Base-by-base conservation (phyloP, 768 basidiomycete species). In the Lactarius deliciosus region DNA sequence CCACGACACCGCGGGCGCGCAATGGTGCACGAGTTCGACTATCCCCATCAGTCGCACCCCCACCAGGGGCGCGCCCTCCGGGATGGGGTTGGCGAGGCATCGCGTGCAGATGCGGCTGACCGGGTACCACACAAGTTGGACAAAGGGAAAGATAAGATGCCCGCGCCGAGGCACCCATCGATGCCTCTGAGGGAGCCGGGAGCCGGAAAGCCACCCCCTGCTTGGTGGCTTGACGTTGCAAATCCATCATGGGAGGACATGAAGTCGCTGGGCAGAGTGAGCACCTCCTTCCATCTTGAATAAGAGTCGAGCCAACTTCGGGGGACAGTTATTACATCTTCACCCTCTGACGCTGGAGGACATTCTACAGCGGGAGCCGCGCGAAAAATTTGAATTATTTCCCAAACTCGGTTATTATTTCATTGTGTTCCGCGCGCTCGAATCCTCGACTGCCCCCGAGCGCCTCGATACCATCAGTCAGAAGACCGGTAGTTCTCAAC, bases 331-430 rank as follows among this genome's bases (percentile, higher is more conserved):
- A 20, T 79, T 96, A 30, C 91, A 92, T 68, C 82, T 98, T 0
- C 96, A 98, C 75, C 96, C 96, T 0, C 78, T 98, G 56, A 96
- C 95, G 0, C 81, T 97, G 15, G 96, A 98, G 76, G 95, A 98
- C 76, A 92, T 96, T 55, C 77, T 98, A 9, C 91, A 93, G 66
- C 89, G 91, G 77, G 95, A 98, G 66, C 89, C 92, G 18, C 83
- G 94, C 45, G 96, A 97, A 76, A 98, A 98, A 76, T 77, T 96
- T 20, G 95, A 97, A 73, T 78, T 88, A 22, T 96, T 96, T 73
- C 85, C 90, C 0, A 87, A 84, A 70, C 83, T 98, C 16, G 96
- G 94, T 2, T 98, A 98, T 77, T 94, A 96, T 74, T 94, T 98
- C 72, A 80, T 96, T 63, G 90, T 90, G 22, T 93, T 96, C 72